Base-by-base conservation (phyloP, 2,329 filamentous ascomycete genomes). In the Cytospora paraplurivora region DNA sequence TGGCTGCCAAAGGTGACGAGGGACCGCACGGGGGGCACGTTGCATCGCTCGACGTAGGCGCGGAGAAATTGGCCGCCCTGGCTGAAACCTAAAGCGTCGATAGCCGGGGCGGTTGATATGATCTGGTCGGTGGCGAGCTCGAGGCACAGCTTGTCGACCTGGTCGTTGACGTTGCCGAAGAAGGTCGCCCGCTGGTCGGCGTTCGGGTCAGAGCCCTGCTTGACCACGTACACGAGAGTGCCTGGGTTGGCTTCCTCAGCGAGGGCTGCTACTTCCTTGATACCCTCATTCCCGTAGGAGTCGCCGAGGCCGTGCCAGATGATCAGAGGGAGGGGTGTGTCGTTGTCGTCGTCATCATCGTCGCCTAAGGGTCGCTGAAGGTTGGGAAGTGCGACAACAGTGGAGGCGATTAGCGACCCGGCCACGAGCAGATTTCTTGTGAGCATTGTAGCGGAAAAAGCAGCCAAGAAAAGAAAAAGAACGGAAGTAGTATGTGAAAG, bases 1-100 rank as follows among this genome's bases (percentile, higher is more conserved):
- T 96, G 93, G 72, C 88, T 90, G 67, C 93, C 93, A 71, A 95
- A 96, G 1, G 93, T 97, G 67, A 97, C 85, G 44, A 97, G 84
- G 73, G 86, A 93, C 68, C 87, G 85, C 13, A 97, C 85, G 4
- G 86, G 88, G 0, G 92, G 88, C 38, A 71, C 72, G 75, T 93
- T 95, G 81, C 95, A 99, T 51, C 92, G 85, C 81, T 99, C 88
- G 68, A 97, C 81, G 74, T 96, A 93, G 32, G 85, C 95, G 64
- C 95, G 88, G n/a, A 99, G 84, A 79, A 99, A 97, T 75, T 97
- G 92, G 1, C 95, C 95, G 67, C 95, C 95, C 76, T 99, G 95
- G 15, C 91, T 95, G 81, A 99, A 97, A 34, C 95, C 95, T 41
- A 99, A 79, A 38, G 93, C 94, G 76, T 98, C 95, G 73, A 97